Percentiles rank a stretch among this genome's conserved stretches.
Evolutionary conservation across 1,139 yeast genomes (phyloP).

Genomic region (Magnusiomyces magnusii): DNA sequence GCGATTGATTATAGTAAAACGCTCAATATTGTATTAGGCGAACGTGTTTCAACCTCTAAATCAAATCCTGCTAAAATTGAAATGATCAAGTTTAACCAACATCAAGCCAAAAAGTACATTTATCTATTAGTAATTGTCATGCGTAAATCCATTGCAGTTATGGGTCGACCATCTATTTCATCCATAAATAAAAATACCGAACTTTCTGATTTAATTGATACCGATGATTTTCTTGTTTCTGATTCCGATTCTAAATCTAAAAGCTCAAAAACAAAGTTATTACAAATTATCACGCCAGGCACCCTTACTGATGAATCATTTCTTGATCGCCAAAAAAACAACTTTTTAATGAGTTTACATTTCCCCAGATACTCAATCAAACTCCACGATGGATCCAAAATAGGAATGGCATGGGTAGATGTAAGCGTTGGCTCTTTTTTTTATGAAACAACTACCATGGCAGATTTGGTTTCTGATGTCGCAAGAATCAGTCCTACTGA

Average conservation of each 20-base stretch:
- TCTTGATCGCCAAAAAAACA: constrained; percentile 62
- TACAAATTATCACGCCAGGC: constrained; percentile 86
- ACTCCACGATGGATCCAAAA: constrained; percentile 38
- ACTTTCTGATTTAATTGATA: not conserved
- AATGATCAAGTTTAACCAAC: constrained; percentile 86
- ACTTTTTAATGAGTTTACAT: constrained; percentile 55
- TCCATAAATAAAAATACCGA: no score
- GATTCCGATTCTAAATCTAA: not conserved
- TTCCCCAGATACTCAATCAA: constrained; percentile 13
- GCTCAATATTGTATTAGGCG: constrained; percentile 53
- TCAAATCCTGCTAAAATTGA: constrained; percentile 39
- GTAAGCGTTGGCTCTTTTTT: constrained; percentile 73
- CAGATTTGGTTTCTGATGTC: constrained; percentile 49
- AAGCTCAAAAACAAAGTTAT: constrained; percentile 38
- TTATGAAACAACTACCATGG: constrained; percentile 53
- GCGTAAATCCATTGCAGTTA: constrained; percentile 66
- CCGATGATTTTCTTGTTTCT: not conserved
- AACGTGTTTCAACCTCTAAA: constrained; percentile 38
- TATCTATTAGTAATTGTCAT: constrained; percentile 62
- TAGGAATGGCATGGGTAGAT: constrained; percentile 88
- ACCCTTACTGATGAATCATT: constrained; percentile 85
- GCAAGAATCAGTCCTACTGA: constrained; percentile 65
- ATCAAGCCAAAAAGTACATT: constrained; percentile 64
- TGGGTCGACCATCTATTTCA: constrained; percentile 47
- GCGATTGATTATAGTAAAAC: constrained; percentile 68